Evolutionary conservation across 164 flowering plant genomes (phyloP).

Genomic region (Vitis rotundifolia): DNA sequence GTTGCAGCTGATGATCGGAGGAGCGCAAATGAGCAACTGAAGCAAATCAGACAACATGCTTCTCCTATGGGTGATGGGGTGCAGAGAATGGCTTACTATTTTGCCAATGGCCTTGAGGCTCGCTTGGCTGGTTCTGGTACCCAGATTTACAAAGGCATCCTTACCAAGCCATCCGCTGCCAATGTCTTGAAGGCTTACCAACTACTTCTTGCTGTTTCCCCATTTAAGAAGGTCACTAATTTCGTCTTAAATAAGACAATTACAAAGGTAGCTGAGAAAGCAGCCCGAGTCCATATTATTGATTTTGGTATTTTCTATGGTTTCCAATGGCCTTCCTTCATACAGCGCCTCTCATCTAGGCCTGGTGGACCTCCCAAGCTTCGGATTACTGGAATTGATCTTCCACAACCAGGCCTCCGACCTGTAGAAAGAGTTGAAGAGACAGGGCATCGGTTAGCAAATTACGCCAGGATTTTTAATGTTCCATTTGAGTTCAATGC

Average conservation of each 20-base stretch:
- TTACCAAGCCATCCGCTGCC: slow-evolving; percentile 16
- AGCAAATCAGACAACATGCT: too few relatives aligned
- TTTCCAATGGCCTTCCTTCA: slow-evolving; percentile 31
- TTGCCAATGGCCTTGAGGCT: slow-evolving; percentile 34
- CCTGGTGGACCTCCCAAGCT: slow-evolving; percentile 20
- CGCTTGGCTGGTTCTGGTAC: slow-evolving; percentile 32
- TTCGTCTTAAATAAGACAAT: slow-evolving; percentile 27
- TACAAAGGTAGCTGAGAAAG: slow-evolving; percentile 24
- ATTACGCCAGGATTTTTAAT: slow-evolving; percentile 25
- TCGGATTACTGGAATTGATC: slow-evolving; percentile 29
- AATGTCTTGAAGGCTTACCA: slow-evolving; percentile 29
- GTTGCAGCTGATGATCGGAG: slow-evolving; percentile 25
- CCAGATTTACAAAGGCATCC: slow-evolving; percentile 5
- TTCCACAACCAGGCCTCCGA: slow-evolving; percentile 32
- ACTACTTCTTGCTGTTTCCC: slow-evolving; percentile 21
- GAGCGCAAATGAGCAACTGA: slow-evolving; percentile 19
- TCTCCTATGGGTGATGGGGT: too few relatives aligned
- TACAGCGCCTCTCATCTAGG: slow-evolving; percentile 27
- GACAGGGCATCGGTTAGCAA: slow-evolving; percentile 27
- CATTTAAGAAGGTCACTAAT: slow-evolving; percentile 27
- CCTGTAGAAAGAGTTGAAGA: slow-evolving; percentile 32
- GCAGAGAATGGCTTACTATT: slow-evolving; percentile 26
- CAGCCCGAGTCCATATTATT: slow-evolving; percentile 7
- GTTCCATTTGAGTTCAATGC: slow-evolving; percentile 33
- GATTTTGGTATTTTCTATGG: slow-evolving; percentile 22